Base-by-base conservation (phyloP, 1,284 basidiomycete genomes). In the Mycosarcoma maydis region DNA sequence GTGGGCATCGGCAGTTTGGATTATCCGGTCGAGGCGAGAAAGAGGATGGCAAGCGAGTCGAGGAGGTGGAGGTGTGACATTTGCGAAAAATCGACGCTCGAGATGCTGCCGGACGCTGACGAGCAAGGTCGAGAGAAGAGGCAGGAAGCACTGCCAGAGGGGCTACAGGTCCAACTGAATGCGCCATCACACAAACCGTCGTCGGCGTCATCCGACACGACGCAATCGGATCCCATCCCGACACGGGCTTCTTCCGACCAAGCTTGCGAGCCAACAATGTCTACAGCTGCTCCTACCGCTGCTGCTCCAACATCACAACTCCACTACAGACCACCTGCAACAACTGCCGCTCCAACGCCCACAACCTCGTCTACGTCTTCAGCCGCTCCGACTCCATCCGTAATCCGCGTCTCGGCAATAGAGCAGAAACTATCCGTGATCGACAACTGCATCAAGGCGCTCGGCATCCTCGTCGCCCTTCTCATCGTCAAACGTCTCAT, bases 1-100 rank as follows among this genome's bases (percentile, higher is more conserved):
- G 87, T 94, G 50, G 94, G 92, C 17, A 85, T 95, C 3, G 90
- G 94, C 79, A 90, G 91, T 0, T 94, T 97, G 83, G 94, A 95
- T 82, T 91, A 91, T 54, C 85, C 94, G 48, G 90, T 89, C 60
- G 92, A 92, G 23, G 90, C 94, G 75, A 89, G 92, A 20, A 89
- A 93, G n/a, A 89, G 89, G 29, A 50, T 81, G 23, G 79, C 79
- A 16, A 26, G 19, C 7, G 56, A 61, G 32, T 62, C 67, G 19
- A 48, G 50, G 8, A n/a, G 6, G 13, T 78, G 75, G 76, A 58
- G 26, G 26, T 77, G 77, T 39, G 43, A 62, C 0, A 29, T 52
- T 3, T 77, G 73, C 44, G 56, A 41, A 7, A 37, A 38, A 23
- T 46, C 44, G 22, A 76, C 67, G 30, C 13, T 53, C 22, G 65